These are phyloP conservation scores for Microbotryum violaceum DNA, from an alignment of 1,284 basidiomycete genomes.

Conservation along the genomic window DNA sequence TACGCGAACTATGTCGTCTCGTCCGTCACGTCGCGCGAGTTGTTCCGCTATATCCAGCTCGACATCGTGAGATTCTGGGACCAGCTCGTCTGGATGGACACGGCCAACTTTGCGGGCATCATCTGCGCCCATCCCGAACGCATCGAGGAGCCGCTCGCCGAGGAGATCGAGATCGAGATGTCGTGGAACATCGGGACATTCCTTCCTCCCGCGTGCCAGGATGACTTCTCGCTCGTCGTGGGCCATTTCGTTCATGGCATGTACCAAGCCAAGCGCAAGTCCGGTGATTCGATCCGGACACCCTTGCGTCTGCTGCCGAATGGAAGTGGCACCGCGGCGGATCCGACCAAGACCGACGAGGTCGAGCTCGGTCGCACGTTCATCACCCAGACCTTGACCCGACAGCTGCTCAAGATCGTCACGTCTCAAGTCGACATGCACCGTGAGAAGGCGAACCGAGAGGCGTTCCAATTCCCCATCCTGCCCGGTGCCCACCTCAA, in stretches of 20 bases:
- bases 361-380: conserved; percentile 61
- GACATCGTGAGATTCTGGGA: conserved; percentile 88
- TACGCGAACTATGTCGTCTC: conserved; percentile 87
- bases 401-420: conserved; percentile 61
- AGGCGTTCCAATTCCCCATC: conserved; percentile 68
- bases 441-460: conserved; percentile 51
- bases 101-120: conserved; percentile 85
- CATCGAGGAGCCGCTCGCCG: conserved; percentile 51
- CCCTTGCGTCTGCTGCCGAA: conserved; percentile 71
- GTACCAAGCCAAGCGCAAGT: conserved; percentile 64
- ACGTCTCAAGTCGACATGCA: conserved; percentile 55
- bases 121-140: conserved; percentile 70
- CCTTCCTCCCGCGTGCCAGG: conserved; percentile 74
- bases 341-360: conserved; percentile 63
- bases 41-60: conserved; percentile 89
- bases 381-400: conserved; percentile 71
- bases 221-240: conserved; percentile 65
- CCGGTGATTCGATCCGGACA: conserved; percentile 48
- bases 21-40: conserved; percentile 86
- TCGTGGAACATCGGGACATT: conserved; percentile 92
- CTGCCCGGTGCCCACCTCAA: conserved; percentile 78
- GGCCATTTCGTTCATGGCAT: conserved; percentile 82
- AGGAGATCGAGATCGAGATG: conserved; percentile 59
- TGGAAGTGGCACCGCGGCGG: conserved; percentile 51
- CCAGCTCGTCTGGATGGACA: conserved; percentile 91